Percentiles rank a stretch among this genome's conserved stretches.
These are phyloP conservation scores for Clarireedia sp. DNA, from an alignment of 2,329 filamentous ascomycete genomes.

Conservation along the genomic window DNA sequence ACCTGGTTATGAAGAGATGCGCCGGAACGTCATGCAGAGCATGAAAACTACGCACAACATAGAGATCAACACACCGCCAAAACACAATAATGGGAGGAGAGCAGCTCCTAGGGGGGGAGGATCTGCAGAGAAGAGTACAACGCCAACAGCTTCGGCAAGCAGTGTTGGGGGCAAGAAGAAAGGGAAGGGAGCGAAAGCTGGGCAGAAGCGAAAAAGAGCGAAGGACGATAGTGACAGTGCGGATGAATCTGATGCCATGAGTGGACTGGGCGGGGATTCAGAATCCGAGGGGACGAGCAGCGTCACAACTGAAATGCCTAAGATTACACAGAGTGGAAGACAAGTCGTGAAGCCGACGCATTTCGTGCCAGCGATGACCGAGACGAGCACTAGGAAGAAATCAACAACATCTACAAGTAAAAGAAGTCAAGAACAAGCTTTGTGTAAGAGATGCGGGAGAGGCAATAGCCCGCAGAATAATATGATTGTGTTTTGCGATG, in stretches of 20 bases:
- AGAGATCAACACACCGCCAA: constrained; percentile 25
- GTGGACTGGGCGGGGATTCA: constrained; percentile 29
- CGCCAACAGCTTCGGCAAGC: constrained; percentile 18
- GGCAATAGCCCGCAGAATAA: constrained; percentile 66
- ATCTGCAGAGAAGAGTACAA: constrained; percentile 10
- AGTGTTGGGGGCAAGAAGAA: constrained; percentile 15
- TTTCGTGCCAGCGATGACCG: constrained; percentile 50
- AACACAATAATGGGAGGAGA: constrained; percentile 12
- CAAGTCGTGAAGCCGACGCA: constrained; percentile 59
- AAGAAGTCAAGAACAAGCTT: constrained; percentile 47
- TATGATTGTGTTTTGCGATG: constrained; percentile 79
- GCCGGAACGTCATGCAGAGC: constrained; percentile 27
- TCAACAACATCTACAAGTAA: constrained; percentile 36
- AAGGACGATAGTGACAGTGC: constrained; percentile 24
- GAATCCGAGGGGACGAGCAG: constrained; percentile 32
- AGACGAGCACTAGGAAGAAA: constrained; percentile 33
- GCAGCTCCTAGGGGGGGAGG: constrained; percentile 8
- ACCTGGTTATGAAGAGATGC: constrained; percentile 30
- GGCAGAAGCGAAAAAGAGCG: constrained; percentile 27
- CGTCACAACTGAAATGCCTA: constrained; percentile 47
- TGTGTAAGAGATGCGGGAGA: constrained; percentile 66
- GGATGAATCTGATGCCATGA: constrained; percentile 28
- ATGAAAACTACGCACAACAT: constrained; percentile 32
- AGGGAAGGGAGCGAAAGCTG: constrained; percentile 18
- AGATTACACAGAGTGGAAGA: constrained; percentile 68